Conservation (phyloP, 2,329 filamentous ascomycete species). For the Nigrospora osmanthi region DNA sequence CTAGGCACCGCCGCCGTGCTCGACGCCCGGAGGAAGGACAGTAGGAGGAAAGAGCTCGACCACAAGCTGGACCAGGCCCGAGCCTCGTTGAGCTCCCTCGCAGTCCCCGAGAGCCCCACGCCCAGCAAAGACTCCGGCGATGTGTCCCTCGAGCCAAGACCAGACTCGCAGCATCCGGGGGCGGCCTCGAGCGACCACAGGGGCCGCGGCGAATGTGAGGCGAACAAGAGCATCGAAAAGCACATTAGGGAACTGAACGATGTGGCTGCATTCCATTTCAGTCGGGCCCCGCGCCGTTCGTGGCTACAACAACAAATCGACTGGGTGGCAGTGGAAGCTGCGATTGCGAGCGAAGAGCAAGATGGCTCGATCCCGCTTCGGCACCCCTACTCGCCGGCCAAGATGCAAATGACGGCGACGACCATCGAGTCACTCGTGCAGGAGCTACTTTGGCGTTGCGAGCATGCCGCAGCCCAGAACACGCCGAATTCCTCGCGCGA, state of each 20-base stretch:
- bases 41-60: conserved; percentile 53
- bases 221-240: too few relatives aligned
- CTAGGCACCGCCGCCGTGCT: conserved; percentile 57
- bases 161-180: too few relatives aligned
- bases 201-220: too few relatives aligned
- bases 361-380: conserved; percentile 7
- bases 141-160: too few relatives aligned
- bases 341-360: conserved; percentile 14
- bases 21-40: conserved; percentile 53
- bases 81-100: conserved; percentile 32
- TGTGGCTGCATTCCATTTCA: too few relatives aligned
- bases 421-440: conserved; percentile 5
- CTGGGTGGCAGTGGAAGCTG: conserved; percentile 17
- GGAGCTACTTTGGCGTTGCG: conserved; percentile 2
- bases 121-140: too few relatives aligned
- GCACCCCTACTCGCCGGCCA: conserved; percentile 9
- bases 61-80: conserved; percentile 47
- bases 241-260: too few relatives aligned
- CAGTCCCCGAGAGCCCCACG: conserved; percentile 18
- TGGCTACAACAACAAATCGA: conserved; percentile 14
- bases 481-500: not conserved
- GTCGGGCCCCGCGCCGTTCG: conserved; percentile 2
- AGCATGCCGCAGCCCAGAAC: not conserved
- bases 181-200: too few relatives aligned
- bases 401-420: conserved; percentile 4